phyloP scores from a whole-genome alignment of 2,329 filamentous ascomycete genomes.

The Nigrospora oryzae region DNA sequence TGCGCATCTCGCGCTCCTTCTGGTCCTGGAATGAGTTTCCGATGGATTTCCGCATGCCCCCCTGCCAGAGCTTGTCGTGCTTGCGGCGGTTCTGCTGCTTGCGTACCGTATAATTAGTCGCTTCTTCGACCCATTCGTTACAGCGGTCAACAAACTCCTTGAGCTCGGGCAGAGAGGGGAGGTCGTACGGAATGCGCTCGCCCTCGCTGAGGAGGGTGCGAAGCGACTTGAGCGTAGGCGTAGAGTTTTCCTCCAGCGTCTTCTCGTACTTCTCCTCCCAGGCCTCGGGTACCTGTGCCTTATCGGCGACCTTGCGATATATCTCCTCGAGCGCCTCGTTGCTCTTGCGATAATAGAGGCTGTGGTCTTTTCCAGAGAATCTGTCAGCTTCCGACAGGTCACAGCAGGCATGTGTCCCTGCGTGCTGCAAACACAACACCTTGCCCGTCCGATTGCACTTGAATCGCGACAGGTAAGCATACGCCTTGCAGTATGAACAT shows the following conservation, averaged over 20 bases:
- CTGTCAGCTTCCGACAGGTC: slow-evolving; percentile 57
- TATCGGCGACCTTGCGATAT: slow-evolving; percentile 74
- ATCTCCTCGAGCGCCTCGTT: slow-evolving; percentile 59
- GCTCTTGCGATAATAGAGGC: slow-evolving; percentile 68
- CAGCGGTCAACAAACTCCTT: slow-evolving; percentile 90
- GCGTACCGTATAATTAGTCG: slow-evolving; percentile 88
- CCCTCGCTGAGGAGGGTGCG: slow-evolving; percentile 82
- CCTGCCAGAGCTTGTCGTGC: slow-evolving; percentile 81
- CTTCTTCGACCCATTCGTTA: slow-evolving; percentile 97
- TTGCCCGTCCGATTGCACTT: slow-evolving; percentile 77
- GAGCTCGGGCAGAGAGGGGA: slow-evolving; percentile 73
- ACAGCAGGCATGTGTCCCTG: slow-evolving; percentile 75
- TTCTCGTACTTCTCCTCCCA: slow-evolving; percentile 90
- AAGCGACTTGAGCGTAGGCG: slow-evolving; percentile 77
- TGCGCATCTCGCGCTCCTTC: slow-evolving; percentile 82
- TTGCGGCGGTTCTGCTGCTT: slow-evolving; percentile 97
- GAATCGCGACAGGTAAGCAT: slow-evolving; percentile 84
- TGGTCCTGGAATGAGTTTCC: slow-evolving; percentile 49
- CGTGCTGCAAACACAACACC: slow-evolving; percentile 74
- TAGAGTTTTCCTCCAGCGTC: slow-evolving; percentile 73
- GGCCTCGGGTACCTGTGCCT: slow-evolving; percentile 72
- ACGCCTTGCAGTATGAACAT: slow-evolving; percentile 86
- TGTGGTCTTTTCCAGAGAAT: slow-evolving; percentile 62
- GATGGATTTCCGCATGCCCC: slow-evolving; percentile 62
- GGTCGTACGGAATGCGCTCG: slow-evolving; percentile 87